These are phyloP conservation scores for Anthracocystis setariae DNA, from an alignment of 1,284 basidiomycete species.

Conservation along the genomic window DNA sequence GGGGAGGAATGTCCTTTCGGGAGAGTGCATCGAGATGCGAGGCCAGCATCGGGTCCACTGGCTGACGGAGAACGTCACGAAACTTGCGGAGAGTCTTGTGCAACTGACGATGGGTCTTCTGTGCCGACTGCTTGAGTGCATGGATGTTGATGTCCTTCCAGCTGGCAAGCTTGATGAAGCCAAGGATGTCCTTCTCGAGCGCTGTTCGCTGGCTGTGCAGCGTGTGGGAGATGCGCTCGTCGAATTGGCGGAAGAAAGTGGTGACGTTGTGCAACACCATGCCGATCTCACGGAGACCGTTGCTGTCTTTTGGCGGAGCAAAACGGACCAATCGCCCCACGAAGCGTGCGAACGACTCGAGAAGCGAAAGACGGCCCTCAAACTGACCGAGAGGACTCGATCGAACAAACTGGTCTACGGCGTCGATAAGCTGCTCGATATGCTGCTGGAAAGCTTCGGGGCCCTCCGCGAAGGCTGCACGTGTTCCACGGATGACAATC, in stretches of 20 bases:
- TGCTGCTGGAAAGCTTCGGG: slow-evolving; percentile 71
- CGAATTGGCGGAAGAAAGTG: slow-evolving; percentile 77
- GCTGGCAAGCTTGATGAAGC: slow-evolving; percentile 91
- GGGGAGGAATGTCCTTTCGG: slow-evolving; percentile 41
- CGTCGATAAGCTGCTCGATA: slow-evolving; percentile 77
- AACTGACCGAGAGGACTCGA: slow-evolving; percentile 87
- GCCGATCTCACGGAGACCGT: slow-evolving; percentile 57
- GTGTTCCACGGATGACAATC: slow-evolving; percentile 72
- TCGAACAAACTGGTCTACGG: slow-evolving; percentile 84
- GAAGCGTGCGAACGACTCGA: slow-evolving; percentile 75
- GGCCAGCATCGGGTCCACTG: slow-evolving; percentile 70
- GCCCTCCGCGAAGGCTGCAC: slow-evolving; percentile 58
- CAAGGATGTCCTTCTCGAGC: slow-evolving; percentile 83
- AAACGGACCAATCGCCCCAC: slow-evolving; percentile 37
- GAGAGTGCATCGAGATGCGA: slow-evolving; percentile 43
- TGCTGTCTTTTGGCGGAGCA: slow-evolving; percentile 40
- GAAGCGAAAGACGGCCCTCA: slow-evolving; percentile 75
- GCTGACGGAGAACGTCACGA: slow-evolving; percentile 84
- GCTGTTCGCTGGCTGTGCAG: slow-evolving; percentile 74
- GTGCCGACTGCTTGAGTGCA: slow-evolving; percentile 89
- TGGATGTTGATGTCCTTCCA: slow-evolving; percentile 98
- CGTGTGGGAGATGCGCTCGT: slow-evolving; percentile 71
- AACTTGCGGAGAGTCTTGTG: slow-evolving; percentile 93
- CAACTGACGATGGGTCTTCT: slow-evolving; percentile 87
- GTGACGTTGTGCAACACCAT: slow-evolving; percentile 78